These are phyloP conservation scores for Blastosporella zonata DNA, from an alignment of 1,284 basidiomycete species.

Conservation along the genomic window DNA sequence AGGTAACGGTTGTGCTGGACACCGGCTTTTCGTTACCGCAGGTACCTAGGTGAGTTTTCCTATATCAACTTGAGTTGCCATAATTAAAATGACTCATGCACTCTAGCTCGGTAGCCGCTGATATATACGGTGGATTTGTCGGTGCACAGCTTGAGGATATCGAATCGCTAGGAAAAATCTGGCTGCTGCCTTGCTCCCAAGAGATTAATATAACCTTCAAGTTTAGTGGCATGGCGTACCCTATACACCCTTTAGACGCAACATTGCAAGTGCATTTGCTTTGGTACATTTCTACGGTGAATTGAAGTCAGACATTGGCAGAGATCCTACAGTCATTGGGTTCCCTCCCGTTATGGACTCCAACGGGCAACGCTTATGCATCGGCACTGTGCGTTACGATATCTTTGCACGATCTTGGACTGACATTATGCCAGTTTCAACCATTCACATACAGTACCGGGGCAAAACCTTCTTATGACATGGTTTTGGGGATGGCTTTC, in stretches of 20 bases:
- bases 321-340: constrained; percentile 31
- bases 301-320: constrained; percentile 1
- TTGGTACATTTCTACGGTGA: neutral
- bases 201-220: constrained; percentile 63
- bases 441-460: constrained; percentile 39
- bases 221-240: constrained; percentile 49
- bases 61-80: neutral
- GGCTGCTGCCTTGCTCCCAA: constrained; percentile 55
- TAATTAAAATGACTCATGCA: neutral
- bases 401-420: constrained; percentile 5
- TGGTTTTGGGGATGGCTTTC: constrained; percentile 56
- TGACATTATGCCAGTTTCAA: constrained; percentile 41
- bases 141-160: constrained; percentile 49
- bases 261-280: constrained; percentile 30
- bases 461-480: constrained; percentile 36
- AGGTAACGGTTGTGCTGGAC: constrained; percentile 60
- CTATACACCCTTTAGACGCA: constrained; percentile 63
- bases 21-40: constrained; percentile 70
- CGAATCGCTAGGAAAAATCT: constrained; percentile 43
- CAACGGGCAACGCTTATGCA: constrained; percentile 36
- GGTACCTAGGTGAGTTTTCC: constrained; percentile 44
- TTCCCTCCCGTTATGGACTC: constrained; percentile 30
- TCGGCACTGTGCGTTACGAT: constrained; percentile 43
- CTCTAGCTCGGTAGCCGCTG: constrained; percentile 47
- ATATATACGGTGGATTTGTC: constrained; percentile 51